Evolutionary conservation across 495 filamentous ascomycete genomes (phyloP), one percentile per base, ranked within the genome.

Genomic region (Rostrohypoxylon terebratum): DNA sequence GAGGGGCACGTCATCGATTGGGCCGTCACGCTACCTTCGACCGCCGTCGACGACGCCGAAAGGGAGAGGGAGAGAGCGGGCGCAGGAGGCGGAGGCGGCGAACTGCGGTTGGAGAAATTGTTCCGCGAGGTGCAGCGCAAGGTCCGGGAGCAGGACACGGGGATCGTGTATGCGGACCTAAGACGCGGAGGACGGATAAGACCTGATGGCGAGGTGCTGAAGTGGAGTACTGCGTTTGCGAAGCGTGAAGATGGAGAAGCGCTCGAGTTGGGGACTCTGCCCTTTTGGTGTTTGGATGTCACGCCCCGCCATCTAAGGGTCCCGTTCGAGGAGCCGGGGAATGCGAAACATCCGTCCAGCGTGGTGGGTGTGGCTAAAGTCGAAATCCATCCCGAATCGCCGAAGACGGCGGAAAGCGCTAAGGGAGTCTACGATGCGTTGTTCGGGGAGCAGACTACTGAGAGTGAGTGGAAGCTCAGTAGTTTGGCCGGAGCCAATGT

Each of bases 271-370:
- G 71, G 71, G 4, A 74, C 62, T 25, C 57, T 85, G 8, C 87
- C 88, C 10, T 89, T 89, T 63, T 89, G 85, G 81, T 88, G 87
- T 66, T 75, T 87, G 34, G 88, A 90, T 69, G 75, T 86, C 6
- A 88, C 87, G 61, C 69, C 77, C 16, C 69, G 87, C 13, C 57
- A 71, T 4, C 54, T 82, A 13, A 62, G 87, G 21, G 87, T 87
- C 4, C 85, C 87, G 13, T 66, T 76, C 13, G 36, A 50, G 8
- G 59, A 63, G 6, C 67, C 54, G 16, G 75, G 75, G 20, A 77
- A 70, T 18, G 78, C 77, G 0, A 77, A 66, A 25, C 85, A 89
- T 78, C 79, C 84, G 0, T 81, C 75, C 28, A 82, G 81, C 1
- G 85, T 75, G 5, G 66, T 83, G 16, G 85, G 85, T 0, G 81